phyloP scores from a whole-genome alignment of 345 rosid species.

The Eucalyptus caleyi region DNA sequence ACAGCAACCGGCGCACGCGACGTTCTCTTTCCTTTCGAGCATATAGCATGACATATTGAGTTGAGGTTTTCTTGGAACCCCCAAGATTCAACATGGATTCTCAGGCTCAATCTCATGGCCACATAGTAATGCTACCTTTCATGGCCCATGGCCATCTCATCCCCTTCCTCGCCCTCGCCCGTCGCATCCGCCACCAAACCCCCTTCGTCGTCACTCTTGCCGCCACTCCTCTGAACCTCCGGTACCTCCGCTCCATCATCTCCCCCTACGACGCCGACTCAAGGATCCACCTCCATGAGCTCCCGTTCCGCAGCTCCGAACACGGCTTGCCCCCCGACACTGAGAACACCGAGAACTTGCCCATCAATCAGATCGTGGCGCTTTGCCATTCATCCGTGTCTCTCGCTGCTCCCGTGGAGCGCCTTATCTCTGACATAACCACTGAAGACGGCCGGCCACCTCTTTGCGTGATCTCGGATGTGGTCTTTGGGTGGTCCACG shows the following conservation, averaged over 20 bases:
- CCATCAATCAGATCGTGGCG: neutral
- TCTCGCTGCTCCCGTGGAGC: neutral
- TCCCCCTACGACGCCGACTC: neutral
- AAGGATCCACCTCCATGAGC: slow-evolving; percentile 6
- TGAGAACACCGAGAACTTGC: slow-evolving; percentile 28
- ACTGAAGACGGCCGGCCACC: neutral
- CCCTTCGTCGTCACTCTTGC: slow-evolving; percentile 24
- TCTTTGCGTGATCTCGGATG: neutral
- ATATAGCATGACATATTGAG: neutral
- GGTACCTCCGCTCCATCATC: slow-evolving; percentile 14
- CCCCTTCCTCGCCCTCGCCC: slow-evolving; percentile 33
- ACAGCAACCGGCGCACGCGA: neutral
- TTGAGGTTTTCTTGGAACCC: neutral
- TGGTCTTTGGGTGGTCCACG: neutral
- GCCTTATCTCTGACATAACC: neutral
- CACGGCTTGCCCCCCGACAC: slow-evolving; percentile 30
- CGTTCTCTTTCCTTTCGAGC: neutral
- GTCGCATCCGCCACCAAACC: slow-evolving; percentile 7
- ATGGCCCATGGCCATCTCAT: slow-evolving; percentile 55
- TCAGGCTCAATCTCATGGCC: neutral
- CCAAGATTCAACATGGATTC: neutral
- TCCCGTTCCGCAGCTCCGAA: slow-evolving; percentile 19
- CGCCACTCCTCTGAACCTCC: slow-evolving; percentile 27
- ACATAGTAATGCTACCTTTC: slow-evolving; percentile 28
- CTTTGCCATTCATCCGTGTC: neutral